Conservation (phyloP, 1,139 yeast genomes). For the Barnettozyma hawaiiensis region DNA sequence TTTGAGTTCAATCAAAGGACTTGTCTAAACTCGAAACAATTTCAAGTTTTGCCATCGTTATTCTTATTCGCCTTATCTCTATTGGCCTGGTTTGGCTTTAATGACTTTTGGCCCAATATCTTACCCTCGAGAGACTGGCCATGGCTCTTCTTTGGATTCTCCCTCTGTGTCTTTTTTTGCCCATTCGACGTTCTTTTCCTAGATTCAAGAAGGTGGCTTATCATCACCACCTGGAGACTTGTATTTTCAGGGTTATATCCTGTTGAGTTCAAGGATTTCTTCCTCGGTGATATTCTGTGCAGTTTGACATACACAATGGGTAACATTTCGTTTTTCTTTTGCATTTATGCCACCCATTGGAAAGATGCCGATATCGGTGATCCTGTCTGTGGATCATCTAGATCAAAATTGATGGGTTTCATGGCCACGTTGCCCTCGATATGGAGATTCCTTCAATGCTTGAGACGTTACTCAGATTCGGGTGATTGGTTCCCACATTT, state of each 20-base stretch:
- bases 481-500: slow-evolving; percentile 97
- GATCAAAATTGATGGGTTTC: slow-evolving; percentile 76
- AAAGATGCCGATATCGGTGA: slow-evolving; percentile 40
- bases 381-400: slow-evolving; percentile 68
- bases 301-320: slow-evolving; percentile 85
- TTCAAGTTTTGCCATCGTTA: slow-evolving; percentile 47
- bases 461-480: slow-evolving; percentile 86
- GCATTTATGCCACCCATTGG: slow-evolving; percentile 74
- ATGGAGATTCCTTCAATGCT: slow-evolving; percentile 87
- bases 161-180: slow-evolving; percentile 41
- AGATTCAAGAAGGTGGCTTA: slow-evolving; percentile 54
- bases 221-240: slow-evolving; percentile 66
- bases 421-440: slow-evolving; percentile 78
- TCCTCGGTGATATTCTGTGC: slow-evolving; percentile 84
- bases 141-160: slow-evolving; percentile 60
- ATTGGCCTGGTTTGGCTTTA: slow-evolving; percentile 71
- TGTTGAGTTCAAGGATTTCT: slow-evolving; percentile 91
- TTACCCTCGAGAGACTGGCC: slow-evolving; percentile 77
- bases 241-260: slow-evolving; percentile 83
- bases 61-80: slow-evolving; percentile 52
- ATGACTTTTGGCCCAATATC: slow-evolving; percentile 54
- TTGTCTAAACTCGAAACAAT: slow-evolving; percentile 64
- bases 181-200: slow-evolving; percentile 47
- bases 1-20: slow-evolving; percentile 78
- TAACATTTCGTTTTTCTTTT: slow-evolving; percentile 77